These are phyloP conservation scores for Sambucus nigra DNA, from an alignment of 129 eudicot genomes.

Conservation along the genomic window DNA sequence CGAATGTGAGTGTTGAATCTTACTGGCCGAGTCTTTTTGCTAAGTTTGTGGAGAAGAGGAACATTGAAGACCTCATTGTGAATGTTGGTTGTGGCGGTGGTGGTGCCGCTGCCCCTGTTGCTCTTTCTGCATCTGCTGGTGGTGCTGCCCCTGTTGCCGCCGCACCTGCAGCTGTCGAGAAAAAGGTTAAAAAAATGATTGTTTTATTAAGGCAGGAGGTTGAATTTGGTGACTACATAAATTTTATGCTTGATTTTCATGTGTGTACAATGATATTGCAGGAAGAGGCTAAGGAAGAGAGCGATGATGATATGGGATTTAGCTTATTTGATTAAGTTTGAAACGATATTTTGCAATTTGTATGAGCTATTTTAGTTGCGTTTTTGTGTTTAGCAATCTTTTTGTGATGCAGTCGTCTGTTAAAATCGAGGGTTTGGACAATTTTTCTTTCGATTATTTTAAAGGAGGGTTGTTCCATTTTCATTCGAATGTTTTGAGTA, in stretches of 20 bases:
- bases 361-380: too few species aligned
- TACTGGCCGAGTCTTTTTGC: conserved; percentile 25
- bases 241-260: neutral
- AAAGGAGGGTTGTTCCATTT: too few species aligned
- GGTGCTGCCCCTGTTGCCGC: conserved; percentile 5
- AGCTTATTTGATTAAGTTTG: conserved; percentile 3
- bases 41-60: conserved; percentile 14
- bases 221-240: too few species aligned
- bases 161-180: conserved; percentile 5
- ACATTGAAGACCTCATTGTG: conserved; percentile 18
- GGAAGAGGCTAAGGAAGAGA: conserved; percentile 6
- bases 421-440: neutral
- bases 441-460: neutral
- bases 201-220: neutral
- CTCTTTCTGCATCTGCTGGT: conserved; percentile 4
- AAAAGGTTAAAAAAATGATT: conserved; percentile 4
- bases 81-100: conserved; percentile 20
- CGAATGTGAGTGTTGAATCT: conserved; percentile 9
- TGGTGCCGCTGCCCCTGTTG: conserved; percentile 3
- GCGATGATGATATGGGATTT: conserved; percentile 2
- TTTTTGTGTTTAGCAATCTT: too few species aligned
- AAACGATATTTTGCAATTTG: too few species aligned
- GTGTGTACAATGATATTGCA: too few species aligned
- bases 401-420: neutral
- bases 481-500: too few species aligned